phyloP scores from a whole-genome alignment of 1,284 basidiomycete genomes.

The Ganoderma sinense region DNA sequence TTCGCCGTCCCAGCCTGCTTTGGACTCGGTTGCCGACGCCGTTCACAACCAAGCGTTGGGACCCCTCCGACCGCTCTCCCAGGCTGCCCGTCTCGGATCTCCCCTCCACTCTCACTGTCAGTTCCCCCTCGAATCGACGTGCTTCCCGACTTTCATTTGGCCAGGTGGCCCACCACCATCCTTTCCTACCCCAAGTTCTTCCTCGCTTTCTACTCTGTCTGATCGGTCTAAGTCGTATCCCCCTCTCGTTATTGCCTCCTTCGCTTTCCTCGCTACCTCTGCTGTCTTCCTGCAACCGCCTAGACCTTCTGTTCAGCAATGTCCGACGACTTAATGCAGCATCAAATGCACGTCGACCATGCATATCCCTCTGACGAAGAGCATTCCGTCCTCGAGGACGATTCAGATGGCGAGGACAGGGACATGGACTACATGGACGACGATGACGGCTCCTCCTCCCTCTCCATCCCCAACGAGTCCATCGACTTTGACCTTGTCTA shows the following conservation, averaged over 20 bases:
- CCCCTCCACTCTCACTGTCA: not conserved
- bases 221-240: not conserved
- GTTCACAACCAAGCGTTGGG: not conserved
- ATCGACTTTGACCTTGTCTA: slow-evolving; percentile 93
- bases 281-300: not conserved
- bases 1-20: not conserved
- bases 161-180: not conserved
- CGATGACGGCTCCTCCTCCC: slow-evolving; percentile 80
- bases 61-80: not conserved
- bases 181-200: not conserved
- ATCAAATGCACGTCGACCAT: slow-evolving; percentile 61
- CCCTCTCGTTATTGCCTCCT: not conserved
- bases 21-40: not conserved
- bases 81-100: not conserved
- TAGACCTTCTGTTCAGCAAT: slow-evolving; percentile 34
- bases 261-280: not conserved
- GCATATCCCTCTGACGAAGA: slow-evolving; percentile 68
- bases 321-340: slow-evolving; percentile 59
- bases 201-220: not conserved
- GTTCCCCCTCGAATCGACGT: not conserved
- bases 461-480: slow-evolving; percentile 89
- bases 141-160: not conserved
- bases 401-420: slow-evolving; percentile 72
- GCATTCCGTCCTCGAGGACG: slow-evolving; percentile 81
- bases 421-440: slow-evolving; percentile 73